These are phyloP conservation scores for Pleomassaria siparia DNA, from an alignment of 2,329 filamentous ascomycete genomes.

Conservation along the genomic window DNA sequence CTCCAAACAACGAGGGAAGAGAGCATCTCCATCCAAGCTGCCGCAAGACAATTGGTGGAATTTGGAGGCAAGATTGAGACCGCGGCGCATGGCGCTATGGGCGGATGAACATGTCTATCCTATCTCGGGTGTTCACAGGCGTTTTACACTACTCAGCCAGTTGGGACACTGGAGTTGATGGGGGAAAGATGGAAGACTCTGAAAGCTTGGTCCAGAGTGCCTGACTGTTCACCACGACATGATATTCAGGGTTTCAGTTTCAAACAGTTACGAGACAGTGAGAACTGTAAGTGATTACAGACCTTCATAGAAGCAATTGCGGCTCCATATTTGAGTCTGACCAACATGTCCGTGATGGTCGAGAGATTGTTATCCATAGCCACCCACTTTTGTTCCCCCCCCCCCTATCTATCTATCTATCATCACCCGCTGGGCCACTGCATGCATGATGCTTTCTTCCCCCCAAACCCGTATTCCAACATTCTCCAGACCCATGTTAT, in stretches of 20 bases:
- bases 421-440: too few species aligned
- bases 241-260: not conserved
- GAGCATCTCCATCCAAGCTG: slow-evolving; percentile 29
- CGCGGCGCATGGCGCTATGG: slow-evolving; percentile 13
- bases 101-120: slow-evolving; percentile 5
- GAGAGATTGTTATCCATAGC: not conserved
- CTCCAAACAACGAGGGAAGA: slow-evolving; percentile 31
- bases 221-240: not conserved
- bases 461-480: too few species aligned
- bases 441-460: too few species aligned
- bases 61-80: slow-evolving; percentile 29
- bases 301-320: not conserved
- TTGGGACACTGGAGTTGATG: not conserved
- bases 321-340: slow-evolving; percentile 3
- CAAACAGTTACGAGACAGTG: not conserved
- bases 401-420: too few species aligned
- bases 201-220: not conserved
- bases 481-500: too few species aligned
- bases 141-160: not conserved
- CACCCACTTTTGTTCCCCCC: not conserved
- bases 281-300: not conserved
- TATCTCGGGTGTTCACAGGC: not conserved
- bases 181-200: not conserved
- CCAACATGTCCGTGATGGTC: not conserved
- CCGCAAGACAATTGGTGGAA: slow-evolving; percentile 27